These are phyloP conservation scores for Dendrobium officinale DNA, from an alignment of 106 monocot genomes.

Conservation along the genomic window DNA sequence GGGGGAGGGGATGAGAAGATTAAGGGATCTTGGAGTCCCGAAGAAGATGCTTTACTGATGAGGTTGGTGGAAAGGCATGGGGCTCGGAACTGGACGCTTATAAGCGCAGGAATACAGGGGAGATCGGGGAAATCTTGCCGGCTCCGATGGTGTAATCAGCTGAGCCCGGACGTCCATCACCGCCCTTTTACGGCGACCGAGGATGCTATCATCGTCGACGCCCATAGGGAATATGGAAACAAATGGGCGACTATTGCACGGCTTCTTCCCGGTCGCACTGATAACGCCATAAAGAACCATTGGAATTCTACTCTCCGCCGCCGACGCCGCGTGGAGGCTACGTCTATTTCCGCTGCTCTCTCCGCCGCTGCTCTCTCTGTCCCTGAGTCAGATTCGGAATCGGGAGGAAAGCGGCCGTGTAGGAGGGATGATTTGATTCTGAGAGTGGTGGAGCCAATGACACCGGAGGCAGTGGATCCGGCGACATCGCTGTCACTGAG, in stretches of 20 bases:
- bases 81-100: slow-evolving; percentile 27
- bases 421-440: slow-evolving; percentile 2
- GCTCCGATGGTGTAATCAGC: slow-evolving; percentile 34
- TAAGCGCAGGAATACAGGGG: slow-evolving; percentile 24
- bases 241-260: slow-evolving; percentile 42
- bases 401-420: slow-evolving; percentile 17
- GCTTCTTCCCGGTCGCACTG: slow-evolving; percentile 44
- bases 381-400: slow-evolving; percentile 15
- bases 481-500: slow-evolving; percentile 15
- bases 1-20: slow-evolving; percentile 1
- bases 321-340: slow-evolving; percentile 3
- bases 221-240: slow-evolving; percentile 22
- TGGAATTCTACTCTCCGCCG: slow-evolving; percentile 50
- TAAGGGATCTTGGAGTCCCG: slow-evolving; percentile 33
- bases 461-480: not conserved
- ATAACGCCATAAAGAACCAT: slow-evolving; percentile 62
- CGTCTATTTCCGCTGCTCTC: not conserved
- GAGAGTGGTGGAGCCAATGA: not conserved
- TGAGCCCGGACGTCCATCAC: slow-evolving; percentile 32
- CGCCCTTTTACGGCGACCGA: slow-evolving; percentile 27
- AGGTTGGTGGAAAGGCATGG: slow-evolving; percentile 24
- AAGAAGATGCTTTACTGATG: slow-evolving; percentile 25
- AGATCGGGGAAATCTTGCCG: slow-evolving; percentile 37
- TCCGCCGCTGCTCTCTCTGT: not conserved
- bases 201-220: slow-evolving; percentile 21